Conservation (phyloP, 139 green algal species). For the Edaphochlamys debaryana region DNA sequence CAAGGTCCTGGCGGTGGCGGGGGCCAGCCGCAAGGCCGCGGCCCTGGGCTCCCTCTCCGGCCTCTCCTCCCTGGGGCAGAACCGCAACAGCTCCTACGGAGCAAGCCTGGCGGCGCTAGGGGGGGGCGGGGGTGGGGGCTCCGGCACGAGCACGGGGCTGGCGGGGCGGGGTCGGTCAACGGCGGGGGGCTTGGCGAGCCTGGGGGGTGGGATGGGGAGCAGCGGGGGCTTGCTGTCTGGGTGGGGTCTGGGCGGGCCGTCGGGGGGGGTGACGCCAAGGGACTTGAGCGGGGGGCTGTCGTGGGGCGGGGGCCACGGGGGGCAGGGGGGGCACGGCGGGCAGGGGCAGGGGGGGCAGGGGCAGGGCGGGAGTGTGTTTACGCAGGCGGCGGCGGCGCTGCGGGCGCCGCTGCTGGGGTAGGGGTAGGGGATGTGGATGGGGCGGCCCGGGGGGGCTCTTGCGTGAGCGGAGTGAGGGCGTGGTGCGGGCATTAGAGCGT, state of each 20-base stretch:
- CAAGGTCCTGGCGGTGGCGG: too few relatives aligned
- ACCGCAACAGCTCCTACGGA: background rate
- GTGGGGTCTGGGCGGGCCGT: background rate
- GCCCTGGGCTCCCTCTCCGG: too few relatives aligned
- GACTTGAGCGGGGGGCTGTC: background rate
- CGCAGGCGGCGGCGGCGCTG: background rate
- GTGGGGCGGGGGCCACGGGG: background rate
- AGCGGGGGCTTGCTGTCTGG: background rate
- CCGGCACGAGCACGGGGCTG: too few relatives aligned
- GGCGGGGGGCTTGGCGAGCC: background rate
- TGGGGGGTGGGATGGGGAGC: too few relatives aligned
- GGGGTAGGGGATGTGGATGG: background rate
- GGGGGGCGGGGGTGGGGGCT: too few relatives aligned
- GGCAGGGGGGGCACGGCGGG: too few relatives aligned
- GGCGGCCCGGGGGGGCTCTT: background rate
- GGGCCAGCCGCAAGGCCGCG: too few relatives aligned
- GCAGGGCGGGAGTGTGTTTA: background rate
- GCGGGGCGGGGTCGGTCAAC: background rate
- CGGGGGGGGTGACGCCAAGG: too few relatives aligned
- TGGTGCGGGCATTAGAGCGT: too few relatives aligned
- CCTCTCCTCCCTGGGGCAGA: too few relatives aligned
- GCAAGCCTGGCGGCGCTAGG: too few relatives aligned
- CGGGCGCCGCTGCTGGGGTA: constrained; percentile 1
- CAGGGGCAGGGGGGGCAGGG: background rate
- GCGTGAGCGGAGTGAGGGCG: too few relatives aligned